Evolutionary conservation across 2,329 filamentous ascomycete species (phyloP).

Genomic region (Coniella lustricola): DNA sequence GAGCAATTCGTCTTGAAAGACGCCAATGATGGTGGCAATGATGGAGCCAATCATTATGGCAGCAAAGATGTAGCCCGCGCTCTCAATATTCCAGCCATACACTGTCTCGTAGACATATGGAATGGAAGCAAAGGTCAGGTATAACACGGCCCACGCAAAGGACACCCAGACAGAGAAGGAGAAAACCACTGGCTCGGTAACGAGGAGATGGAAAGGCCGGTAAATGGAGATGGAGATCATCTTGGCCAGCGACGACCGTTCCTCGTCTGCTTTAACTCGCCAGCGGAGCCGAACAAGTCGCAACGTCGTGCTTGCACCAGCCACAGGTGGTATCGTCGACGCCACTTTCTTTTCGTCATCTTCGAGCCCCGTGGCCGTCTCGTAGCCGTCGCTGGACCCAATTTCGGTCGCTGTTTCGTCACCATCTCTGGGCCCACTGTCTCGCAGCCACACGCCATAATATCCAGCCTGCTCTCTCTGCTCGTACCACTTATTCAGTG

Average conservation of each 20-base stretch:
- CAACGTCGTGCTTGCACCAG: neutral
- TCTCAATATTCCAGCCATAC: constrained; percentile 60
- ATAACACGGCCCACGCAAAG: constrained; percentile 85
- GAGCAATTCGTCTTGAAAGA: constrained; percentile 65
- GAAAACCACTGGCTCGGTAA: constrained; percentile 73
- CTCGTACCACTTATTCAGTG: constrained; percentile 74
- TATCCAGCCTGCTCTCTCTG: constrained; percentile 58
- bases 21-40: constrained; percentile 60
- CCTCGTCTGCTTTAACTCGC: constrained; percentile 73
- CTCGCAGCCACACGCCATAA: constrained; percentile 36
- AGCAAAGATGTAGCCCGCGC: constrained; percentile 66
- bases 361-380: neutral
- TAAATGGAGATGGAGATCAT: constrained; percentile 70
- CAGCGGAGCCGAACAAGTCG: constrained; percentile 59
- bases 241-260: constrained; percentile 57
- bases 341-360: constrained; percentile 21
- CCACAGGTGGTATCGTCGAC: neutral
- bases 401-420: no score
- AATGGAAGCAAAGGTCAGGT: constrained; percentile 74
- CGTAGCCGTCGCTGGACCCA: neutral
- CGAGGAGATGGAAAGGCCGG: constrained; percentile 69
- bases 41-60: constrained; percentile 62
- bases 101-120: constrained; percentile 67
- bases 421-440: neutral
- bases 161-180: constrained; percentile 86